phyloP scores from a whole-genome alignment of 176 grass and related monocot species.

The Aegilops longissima region DNA sequence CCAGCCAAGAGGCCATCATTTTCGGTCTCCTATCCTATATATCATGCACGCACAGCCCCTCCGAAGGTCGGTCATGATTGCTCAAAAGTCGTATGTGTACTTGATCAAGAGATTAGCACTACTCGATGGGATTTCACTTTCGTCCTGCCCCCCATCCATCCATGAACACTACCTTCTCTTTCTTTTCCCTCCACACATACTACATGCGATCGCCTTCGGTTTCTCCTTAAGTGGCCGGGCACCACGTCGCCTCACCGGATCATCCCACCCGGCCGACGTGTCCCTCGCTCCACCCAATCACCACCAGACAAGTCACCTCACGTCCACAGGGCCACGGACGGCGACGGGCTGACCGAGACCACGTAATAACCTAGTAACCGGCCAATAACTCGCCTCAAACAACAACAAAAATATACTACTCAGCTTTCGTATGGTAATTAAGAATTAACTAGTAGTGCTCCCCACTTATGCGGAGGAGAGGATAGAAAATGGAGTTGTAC shows the following conservation, averaged over 20 bases:
- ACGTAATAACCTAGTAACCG: not conserved
- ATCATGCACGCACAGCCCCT: not conserved
- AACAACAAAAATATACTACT: not conserved
- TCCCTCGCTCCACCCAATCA: not conserved
- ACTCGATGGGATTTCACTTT: not conserved
- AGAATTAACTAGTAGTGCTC: not conserved
- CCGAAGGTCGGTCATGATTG: not conserved
- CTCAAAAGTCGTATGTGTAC: not conserved
- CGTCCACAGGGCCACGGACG: not conserved
- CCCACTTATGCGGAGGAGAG: not conserved
- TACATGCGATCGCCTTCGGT: not conserved
- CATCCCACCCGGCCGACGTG: not conserved
- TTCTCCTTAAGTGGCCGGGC: not conserved
- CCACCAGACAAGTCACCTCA: not conserved
- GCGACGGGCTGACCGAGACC: not conserved
- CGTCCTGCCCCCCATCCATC: not conserved
- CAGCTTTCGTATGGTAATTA: not conserved
- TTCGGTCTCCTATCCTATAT: not conserved
- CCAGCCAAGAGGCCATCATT: not conserved
- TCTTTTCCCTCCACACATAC: not conserved
- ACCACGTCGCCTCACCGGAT: conserved; percentile 6
- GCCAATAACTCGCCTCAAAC: not conserved
- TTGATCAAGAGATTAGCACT: not conserved
- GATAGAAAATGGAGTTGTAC: not conserved
- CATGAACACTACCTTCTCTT: not conserved